Conservation (phyloP, 1,139 yeast genomes). For the Eremothecium coryli region DNA sequence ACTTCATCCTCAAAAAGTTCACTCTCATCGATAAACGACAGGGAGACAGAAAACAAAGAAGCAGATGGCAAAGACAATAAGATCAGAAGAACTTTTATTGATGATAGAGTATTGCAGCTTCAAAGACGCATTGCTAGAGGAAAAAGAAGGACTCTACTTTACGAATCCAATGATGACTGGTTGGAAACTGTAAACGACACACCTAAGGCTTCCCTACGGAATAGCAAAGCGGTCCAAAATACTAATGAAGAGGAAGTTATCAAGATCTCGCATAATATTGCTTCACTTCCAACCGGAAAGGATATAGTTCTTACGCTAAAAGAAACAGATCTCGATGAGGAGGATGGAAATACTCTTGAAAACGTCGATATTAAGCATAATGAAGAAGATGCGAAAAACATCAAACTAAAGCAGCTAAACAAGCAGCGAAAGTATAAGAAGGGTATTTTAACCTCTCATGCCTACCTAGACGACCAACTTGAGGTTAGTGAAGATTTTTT, state of each 20-base stretch:
- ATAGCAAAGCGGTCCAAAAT: constrained; percentile 7
- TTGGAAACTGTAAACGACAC: constrained; percentile 14
- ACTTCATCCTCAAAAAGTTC: not conserved
- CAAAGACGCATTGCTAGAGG: constrained; percentile 1
- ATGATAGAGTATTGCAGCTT: constrained; percentile 3
- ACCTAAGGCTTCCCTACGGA: not conserved
- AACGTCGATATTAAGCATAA: constrained; percentile 15
- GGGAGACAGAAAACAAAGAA: constrained; percentile 1
- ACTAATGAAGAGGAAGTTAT: constrained; percentile 16
- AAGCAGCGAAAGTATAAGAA: constrained; percentile 22
- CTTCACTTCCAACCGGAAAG: constrained; percentile 13
- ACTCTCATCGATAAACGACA: not conserved
- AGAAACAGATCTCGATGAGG: constrained; percentile 42
- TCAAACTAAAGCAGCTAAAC: constrained; percentile 20
- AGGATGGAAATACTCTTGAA: constrained; percentile 18
- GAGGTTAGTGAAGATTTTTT: not conserved
- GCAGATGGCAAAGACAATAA: constrained; percentile 1
- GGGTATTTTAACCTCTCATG: constrained; percentile 14
- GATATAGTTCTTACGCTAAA: constrained; percentile 56
- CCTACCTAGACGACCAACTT: not conserved
- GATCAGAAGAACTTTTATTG: constrained; percentile 1
- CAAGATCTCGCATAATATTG: constrained; percentile 14
- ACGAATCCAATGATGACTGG: constrained; percentile 37
- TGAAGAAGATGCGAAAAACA: constrained; percentile 15
- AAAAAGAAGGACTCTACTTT: not conserved